Base-by-base conservation (phyloP, 768 basidiomycete species). In the Amanita fuliginea region DNA sequence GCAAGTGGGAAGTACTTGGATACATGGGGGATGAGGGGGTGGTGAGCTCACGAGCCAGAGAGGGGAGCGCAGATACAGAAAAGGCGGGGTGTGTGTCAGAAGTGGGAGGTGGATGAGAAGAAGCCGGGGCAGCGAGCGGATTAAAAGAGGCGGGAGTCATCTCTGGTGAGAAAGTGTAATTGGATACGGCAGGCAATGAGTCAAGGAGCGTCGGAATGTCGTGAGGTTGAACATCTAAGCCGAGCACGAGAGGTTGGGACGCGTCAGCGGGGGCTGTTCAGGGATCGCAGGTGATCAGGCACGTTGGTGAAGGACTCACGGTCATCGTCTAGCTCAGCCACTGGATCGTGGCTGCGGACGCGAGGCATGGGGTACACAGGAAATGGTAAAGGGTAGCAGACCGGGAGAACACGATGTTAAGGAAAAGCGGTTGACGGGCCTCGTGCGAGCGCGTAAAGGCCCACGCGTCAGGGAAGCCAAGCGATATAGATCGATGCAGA, bases 91-190 rank as follows among this genome's bases (percentile, higher is more conserved):
- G 59, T 4, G 26, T n/a, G n/a, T n/a, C n/a, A n/a, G 3, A 11
- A 2, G 14, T 6, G 57, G 36, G 54, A 51, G 52, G 67, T 67
- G 47, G 58, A 55, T 22, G 60, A 64, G 26, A n/a, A n/a, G 26
- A 53, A 65, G 32, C 40, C 45, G 47, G 22, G 47, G 34, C 18
- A 36, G 46, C 26, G 53, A 40, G 60, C 62, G 43, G 48, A 32
- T 28, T 22, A 64, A 71, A 76, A 33, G 73, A 73, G 59, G 74
- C 68, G 42, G 78, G 74, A 4, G 74, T 72, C 69, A 78, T 77
- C 58, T 78, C 75, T 22, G 74, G 69, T 58, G 74, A 74, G 64
- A 83, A 82, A n/a, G 80, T 81, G 64, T 76, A 80, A 37, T 71
- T 75, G 69, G 73, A 72, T 26, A 70, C 64, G 52, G 73, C 67